Evolutionary conservation across 257 asterid species (phyloP).

Genomic region (Voacanga thouarsii): DNA sequence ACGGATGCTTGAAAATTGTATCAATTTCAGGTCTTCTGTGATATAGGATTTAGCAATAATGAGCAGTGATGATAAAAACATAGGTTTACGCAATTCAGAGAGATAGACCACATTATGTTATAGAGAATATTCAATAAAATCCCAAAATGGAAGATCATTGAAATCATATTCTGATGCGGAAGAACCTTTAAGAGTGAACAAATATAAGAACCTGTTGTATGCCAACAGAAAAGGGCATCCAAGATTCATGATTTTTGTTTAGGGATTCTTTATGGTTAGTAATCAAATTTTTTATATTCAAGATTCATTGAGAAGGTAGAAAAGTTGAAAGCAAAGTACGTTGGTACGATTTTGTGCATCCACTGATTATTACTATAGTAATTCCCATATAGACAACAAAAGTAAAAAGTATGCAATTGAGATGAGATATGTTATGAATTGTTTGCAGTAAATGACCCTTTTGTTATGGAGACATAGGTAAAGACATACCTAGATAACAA

Average conservation of each 20-base stretch:
- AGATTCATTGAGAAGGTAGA: no score
- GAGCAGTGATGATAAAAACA: conserved; percentile 45
- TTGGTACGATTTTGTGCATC: no score
- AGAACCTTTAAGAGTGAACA: conserved; percentile 36
- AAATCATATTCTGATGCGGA: conserved; percentile 33
- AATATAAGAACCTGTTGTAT: conserved; percentile 28
- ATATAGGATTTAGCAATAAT: conserved; percentile 41
- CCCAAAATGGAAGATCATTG: no score
- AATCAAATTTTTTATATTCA: neutral
- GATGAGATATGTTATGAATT: no score
- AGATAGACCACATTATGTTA: conserved; percentile 38
- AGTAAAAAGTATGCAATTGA: no score
- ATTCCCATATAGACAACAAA: no score
- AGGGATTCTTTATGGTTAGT: conserved; percentile 90
- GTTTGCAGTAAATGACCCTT: no score
- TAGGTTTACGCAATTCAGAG: conserved; percentile 35
- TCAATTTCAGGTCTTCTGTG: conserved; percentile 16
- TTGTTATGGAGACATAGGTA: no score
- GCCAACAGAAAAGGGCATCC: conserved; percentile 58
- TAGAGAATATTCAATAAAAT: conserved; percentile 38
- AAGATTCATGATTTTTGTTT: conserved; percentile 91
- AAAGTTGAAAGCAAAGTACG: no score
- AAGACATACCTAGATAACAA: no score
- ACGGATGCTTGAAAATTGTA: conserved; percentile 13
- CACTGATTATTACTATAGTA: no score